Percentiles rank a stretch among this genome's conserved stretches.
phyloP scores from a whole-genome alignment of 2,329 filamentous ascomycete genomes.

The Sphaerulina vaccinii region DNA sequence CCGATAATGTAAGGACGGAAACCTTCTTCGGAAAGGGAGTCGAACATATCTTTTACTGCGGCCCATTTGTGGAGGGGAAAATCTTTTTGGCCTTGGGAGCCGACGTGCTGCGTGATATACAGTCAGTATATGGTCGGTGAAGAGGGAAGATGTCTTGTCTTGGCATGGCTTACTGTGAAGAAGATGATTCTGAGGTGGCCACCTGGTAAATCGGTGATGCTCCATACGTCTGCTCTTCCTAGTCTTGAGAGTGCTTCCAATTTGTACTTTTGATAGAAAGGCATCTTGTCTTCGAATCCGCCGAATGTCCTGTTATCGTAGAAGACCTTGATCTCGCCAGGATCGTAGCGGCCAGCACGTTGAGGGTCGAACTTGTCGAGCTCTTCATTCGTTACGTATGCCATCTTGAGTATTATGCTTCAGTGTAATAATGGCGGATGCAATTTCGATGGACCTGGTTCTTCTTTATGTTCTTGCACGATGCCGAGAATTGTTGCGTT shows the following conservation, averaged over 20 bases:
- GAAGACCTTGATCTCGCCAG: slow-evolving; percentile 35
- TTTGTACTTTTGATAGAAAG: slow-evolving; percentile 29
- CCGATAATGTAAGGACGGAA: slow-evolving; percentile 37
- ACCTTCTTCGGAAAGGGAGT: slow-evolving; percentile 32
- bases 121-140: slow-evolving; percentile 1
- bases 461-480: not conserved
- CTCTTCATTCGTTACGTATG: slow-evolving; percentile 6
- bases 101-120: slow-evolving; percentile 30
- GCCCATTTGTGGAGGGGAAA: slow-evolving; percentile 32
- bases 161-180: slow-evolving; percentile 28
- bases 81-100: slow-evolving; percentile 34
- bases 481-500: not conserved
- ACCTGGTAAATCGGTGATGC: slow-evolving; percentile 30
- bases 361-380: slow-evolving; percentile 30
- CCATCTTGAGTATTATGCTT: not conserved
- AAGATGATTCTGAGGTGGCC: slow-evolving; percentile 34
- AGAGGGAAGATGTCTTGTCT: not conserved
- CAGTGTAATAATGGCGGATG: not conserved
- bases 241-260: slow-evolving; percentile 29
- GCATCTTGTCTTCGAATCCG: slow-evolving; percentile 29
- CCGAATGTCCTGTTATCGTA: slow-evolving; percentile 34
- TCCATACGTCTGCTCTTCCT: slow-evolving; percentile 26
- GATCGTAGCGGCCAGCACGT: slow-evolving; percentile 31
- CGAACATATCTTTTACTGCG: slow-evolving; percentile 37
- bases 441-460: not conserved